Evolutionary conservation across 176 grass and related monocot genomes (phyloP), one percentile per base, ranked within the genome.

Genomic region (Aechmea fasciata): DNA sequence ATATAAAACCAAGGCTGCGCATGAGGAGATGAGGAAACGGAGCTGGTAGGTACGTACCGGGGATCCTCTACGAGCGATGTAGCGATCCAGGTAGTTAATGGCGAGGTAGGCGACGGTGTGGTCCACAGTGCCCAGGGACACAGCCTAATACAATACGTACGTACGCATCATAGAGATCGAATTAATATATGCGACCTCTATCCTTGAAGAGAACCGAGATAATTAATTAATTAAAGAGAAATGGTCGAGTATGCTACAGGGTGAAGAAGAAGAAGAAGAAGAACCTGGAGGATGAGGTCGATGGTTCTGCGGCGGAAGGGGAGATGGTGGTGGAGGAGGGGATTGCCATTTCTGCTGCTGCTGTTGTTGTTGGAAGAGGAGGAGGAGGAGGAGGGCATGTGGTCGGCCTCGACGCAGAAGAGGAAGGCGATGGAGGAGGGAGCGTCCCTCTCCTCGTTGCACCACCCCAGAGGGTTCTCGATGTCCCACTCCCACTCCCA

Each of bases 21-120:
- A n/a, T n/a, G n/a, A n/a, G n/a, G n/a, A n/a, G n/a, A 6, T 61
- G n/a, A 61, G 20, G 17, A 61, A 0, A 7, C 3, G 3, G 33
- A 41, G 33, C 33, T 61, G 55, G 20, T 14, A 57, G 4, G 5
- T 61, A 18, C 20, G 7, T 19, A 57, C 55, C 10, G 55, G 55
- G 15, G 55, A 61, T 61, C 15, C 55, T 18, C 2, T 6, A 18
- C 15, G 17, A 6, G 55, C 15, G 55, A 61, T 15, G 55, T n/a
- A 61, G 55, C 55, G 55, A n/a, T 61, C 55, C 3, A 59, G 54
- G 54, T 59, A 59, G 54, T 19, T 59, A n/a, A 59, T 59, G 54
- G 54, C 54, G 13, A 61, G 55, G n/a, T 61, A 61, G 55, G 55
- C 55, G n/a, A 61, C 55, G 55, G 55, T 61, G 7, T 18, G 55